phyloP scores from a whole-genome alignment of 2,329 filamentous ascomycete species.

The Diplocarpon mali region DNA sequence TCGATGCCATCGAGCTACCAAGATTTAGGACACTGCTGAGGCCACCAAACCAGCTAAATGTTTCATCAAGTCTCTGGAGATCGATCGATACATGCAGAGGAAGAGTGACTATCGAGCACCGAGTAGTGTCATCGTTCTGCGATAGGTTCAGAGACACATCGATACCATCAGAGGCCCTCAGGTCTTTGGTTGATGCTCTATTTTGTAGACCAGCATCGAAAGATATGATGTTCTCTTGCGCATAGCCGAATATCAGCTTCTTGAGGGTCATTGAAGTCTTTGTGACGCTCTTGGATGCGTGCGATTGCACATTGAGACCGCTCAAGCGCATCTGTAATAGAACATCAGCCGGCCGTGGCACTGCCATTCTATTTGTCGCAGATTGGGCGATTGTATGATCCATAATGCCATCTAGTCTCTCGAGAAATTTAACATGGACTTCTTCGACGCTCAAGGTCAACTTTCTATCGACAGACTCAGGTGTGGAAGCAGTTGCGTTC shows the following conservation, averaged over 20 bases:
- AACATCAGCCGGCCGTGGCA: constrained; percentile 17
- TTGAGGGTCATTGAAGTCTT: constrained; percentile 31
- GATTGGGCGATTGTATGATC: constrained; percentile 4
- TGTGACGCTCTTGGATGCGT: constrained; percentile 10
- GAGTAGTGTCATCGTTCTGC: constrained; percentile 34
- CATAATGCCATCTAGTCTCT: constrained; percentile 23
- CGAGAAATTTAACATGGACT: constrained; percentile 25
- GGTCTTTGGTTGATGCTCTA: constrained; percentile 47
- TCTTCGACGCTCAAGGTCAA: constrained; percentile 19
- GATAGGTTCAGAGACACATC: constrained; percentile 45
- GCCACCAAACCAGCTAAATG: constrained; percentile 79
- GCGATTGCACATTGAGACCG: constrained; percentile 20
- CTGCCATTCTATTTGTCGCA: constrained; percentile 1
- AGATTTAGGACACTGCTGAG: constrained; percentile 85
- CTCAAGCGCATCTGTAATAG: constrained; percentile 22
- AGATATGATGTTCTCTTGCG: constrained; percentile 49
- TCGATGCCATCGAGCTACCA: constrained; percentile 72
- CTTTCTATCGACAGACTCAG: constrained; percentile 6
- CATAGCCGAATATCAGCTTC: constrained; percentile 52
- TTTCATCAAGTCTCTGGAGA: constrained; percentile 72
- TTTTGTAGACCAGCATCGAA: constrained; percentile 48
- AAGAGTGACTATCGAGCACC: constrained; percentile 60
- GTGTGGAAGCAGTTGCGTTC: constrained; percentile 1
- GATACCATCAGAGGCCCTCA: constrained; percentile 44
- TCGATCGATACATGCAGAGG: constrained; percentile 69